Evolutionary conservation across 2,329 filamentous ascomycete genomes (phyloP), one percentile per base, ranked within the genome.

Genomic region (Byssothecium circinans): DNA sequence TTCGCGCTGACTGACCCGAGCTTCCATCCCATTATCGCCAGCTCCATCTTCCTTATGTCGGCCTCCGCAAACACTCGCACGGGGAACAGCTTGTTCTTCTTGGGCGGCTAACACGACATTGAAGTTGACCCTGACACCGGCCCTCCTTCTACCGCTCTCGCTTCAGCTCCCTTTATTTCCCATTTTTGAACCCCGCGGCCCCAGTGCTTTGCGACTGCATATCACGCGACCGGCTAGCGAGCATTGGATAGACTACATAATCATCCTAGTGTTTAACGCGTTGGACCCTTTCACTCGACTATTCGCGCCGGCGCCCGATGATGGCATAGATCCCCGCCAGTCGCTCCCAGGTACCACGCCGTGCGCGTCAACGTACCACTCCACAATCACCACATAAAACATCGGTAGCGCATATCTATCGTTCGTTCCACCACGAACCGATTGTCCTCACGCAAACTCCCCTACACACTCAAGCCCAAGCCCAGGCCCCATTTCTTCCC

Each of bases 21-120:
- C 52, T 43, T n/a, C 47, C 52, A 54, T 44, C 48, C 50, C 55
- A 46, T 43, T 34, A 45, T 49, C 50, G 41, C 45, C 52, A 43
- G 39, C 47, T 45, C 48, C 54, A 38, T 56, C 56, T 62, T 64
- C 62, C 60, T 56, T 52, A 70, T 71, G 68, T 71, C 68, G 64
- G 68, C 55, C 43, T 56, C 62, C 45, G 57, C 54, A 52, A 65
- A 56, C 55, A 62, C 60, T 43, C 52, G 60, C 52, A 54, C 64
- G 49, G 64, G 66, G 60, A 68, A 65, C 63, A 62, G 58, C 42
- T 48, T 65, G 62, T 70, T 70, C 62, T 64, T 62, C 47, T 67
- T 70, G 57, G 67, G 62, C 57, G 66, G 66, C 57, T 69, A 69
- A 63, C 60, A 41, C 34, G 43, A 40, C 20, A 41, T 52, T 37